Evolutionary conservation across 108 stramenopile species (phyloP).

Genomic region (Cyclostephanos invisitatus): DNA sequence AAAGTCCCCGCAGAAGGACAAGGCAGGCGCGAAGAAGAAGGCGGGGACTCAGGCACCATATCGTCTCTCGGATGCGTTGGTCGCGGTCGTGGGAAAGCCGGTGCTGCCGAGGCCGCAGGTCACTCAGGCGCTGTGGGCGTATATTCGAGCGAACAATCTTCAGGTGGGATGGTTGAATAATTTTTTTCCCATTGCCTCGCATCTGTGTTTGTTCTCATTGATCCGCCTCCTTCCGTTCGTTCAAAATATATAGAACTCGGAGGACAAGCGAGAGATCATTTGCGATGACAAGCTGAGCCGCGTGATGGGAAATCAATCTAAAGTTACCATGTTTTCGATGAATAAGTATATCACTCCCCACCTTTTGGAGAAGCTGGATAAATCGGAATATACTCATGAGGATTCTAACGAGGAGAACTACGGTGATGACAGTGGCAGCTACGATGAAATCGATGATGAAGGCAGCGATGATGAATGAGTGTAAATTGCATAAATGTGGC

Average conservation of each 20-base stretch:
- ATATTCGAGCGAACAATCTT: slow-evolving; percentile 82
- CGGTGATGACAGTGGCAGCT: slow-evolving; percentile 13
- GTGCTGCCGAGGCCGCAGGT: slow-evolving; percentile 83
- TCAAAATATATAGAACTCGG: slow-evolving; percentile 61
- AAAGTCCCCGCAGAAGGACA: slow-evolving; percentile 30
- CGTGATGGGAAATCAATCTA: slow-evolving; percentile 76
- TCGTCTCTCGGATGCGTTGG: slow-evolving; percentile 69
- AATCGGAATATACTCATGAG: slow-evolving; percentile 39
- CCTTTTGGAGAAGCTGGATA: slow-evolving; percentile 80
- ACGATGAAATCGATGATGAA: slow-evolving; percentile 8
- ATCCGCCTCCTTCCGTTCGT: slow-evolving; percentile 1
- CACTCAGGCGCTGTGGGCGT: slow-evolving; percentile 80
- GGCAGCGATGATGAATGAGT: slow-evolving; percentile 45
- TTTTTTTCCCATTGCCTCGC: slow-evolving; percentile 5
- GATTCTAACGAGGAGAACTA: slow-evolving; percentile 27
- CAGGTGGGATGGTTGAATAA: slow-evolving; percentile 43
- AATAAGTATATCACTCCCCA: slow-evolving; percentile 76
- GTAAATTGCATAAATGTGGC: neutral
- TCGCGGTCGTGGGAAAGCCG: slow-evolving; percentile 62
- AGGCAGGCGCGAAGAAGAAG: slow-evolving; percentile 53
- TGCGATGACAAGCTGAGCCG: slow-evolving; percentile 74
- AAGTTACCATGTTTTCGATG: slow-evolving; percentile 91
- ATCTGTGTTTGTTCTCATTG: neutral
- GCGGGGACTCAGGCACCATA: slow-evolving; percentile 75
- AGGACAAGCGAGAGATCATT: slow-evolving; percentile 84